Conservation (phyloP, 2,329 filamentous ascomycete genomes). For the Stagonosporopsis chrysanthemi region DNA sequence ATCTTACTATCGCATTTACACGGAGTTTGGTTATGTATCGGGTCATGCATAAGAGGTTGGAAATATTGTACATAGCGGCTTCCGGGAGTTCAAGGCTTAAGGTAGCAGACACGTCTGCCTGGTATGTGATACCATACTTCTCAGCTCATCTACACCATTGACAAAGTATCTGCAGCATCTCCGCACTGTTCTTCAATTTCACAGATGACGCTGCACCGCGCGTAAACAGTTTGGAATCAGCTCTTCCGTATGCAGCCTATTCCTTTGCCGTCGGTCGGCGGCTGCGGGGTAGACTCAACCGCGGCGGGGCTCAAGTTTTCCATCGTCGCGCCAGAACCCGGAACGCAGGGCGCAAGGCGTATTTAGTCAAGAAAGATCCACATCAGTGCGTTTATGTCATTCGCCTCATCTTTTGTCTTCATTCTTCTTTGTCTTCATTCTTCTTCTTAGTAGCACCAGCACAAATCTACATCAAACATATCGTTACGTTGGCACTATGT, state of each 20-base stretch:
- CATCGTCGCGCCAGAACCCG: conserved; percentile 24
- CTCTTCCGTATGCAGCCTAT: conserved; percentile 20
- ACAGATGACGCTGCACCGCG: neutral
- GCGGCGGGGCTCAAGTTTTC: conserved; percentile 35
- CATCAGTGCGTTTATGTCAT: neutral
- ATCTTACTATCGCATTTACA: conserved; percentile 28
- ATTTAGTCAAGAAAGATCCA: conserved; percentile 19
- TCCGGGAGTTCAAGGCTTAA: neutral
- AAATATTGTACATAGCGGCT: conserved; percentile 3
- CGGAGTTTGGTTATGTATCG: conserved; percentile 29
- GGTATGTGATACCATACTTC: neutral
- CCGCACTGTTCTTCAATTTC: neutral
- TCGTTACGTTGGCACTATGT: conserved; percentile 20
- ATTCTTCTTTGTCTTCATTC: neutral
- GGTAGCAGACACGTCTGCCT: neutral
- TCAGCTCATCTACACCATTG: neutral
- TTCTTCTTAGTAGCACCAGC: neutral
- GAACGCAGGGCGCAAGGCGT: conserved; percentile 13
- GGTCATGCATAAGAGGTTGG: conserved; percentile 13
- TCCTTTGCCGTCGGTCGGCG: conserved; percentile 22
- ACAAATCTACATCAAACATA: neutral
- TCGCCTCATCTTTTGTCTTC: neutral
- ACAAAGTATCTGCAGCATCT: neutral
- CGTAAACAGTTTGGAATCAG: neutral
- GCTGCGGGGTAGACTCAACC: conserved; percentile 31